phyloP scores from a whole-genome alignment of 352 stramenopile species.

The Peronospora tabacina region DNA sequence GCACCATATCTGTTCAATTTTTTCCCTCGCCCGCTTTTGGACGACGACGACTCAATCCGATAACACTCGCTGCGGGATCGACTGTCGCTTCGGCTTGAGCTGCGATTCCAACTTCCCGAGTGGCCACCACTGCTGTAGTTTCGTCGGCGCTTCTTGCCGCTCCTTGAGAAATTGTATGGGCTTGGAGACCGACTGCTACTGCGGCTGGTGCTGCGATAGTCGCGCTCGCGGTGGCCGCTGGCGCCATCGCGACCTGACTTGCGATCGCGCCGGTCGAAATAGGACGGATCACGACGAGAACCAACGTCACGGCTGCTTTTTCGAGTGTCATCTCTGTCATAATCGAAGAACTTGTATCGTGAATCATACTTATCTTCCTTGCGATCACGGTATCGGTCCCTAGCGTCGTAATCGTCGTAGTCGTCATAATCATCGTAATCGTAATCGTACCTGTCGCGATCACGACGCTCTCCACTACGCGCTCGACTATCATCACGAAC shows the following conservation, averaged over 20 bases:
- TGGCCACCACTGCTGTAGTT: conserved; percentile 28
- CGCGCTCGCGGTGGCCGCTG: conserved; percentile 12
- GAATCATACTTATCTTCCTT: conserved; percentile 27
- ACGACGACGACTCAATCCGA: conserved; percentile 15
- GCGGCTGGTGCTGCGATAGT: conserved; percentile 34
- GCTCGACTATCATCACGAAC: conserved; percentile 15
- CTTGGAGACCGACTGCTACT: conserved; percentile 35
- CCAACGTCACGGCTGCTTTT: conserved; percentile 29
- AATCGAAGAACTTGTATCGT: conserved; percentile 22
- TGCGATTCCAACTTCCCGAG: conserved; percentile 37
- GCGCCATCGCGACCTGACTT: conserved; percentile 17
- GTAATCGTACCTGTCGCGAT: conserved; percentile 28
- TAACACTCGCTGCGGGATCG: conserved; percentile 26
- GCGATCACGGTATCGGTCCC: conserved; percentile 26
- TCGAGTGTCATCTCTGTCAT: conserved; percentile 26
- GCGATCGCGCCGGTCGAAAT: conserved; percentile 29
- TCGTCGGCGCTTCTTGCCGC: conserved; percentile 34
- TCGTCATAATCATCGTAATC: conserved; percentile 40
- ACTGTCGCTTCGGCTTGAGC: conserved; percentile 39
- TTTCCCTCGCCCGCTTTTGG: conserved; percentile 11
- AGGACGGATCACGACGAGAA: conserved; percentile 31
- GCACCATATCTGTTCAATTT: conserved; percentile 17
- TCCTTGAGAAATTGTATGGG: conserved; percentile 21
- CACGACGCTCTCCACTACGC: conserved; percentile 21
- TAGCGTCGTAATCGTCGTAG: conserved; percentile 25